Conservation (phyloP, 2,329 filamentous ascomycete species). For the Xylaria sp. region DNA sequence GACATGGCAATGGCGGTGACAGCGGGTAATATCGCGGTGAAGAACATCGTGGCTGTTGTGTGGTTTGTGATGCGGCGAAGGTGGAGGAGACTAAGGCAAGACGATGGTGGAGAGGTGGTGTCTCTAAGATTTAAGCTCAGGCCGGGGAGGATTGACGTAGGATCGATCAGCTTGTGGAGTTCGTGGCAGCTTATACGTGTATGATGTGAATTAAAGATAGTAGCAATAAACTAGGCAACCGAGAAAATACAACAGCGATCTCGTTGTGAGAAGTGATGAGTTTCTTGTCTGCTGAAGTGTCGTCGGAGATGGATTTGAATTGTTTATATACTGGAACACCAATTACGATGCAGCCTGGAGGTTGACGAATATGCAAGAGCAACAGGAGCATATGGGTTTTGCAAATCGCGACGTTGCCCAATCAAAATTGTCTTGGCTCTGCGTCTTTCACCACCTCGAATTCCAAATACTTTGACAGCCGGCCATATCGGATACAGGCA, state of each 20-base stretch:
- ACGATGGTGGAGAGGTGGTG: not conserved
- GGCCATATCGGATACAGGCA: constrained; percentile 18
- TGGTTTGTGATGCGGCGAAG: not conserved
- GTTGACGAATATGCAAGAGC: constrained; percentile 6
- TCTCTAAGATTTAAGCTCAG: constrained; percentile 1
- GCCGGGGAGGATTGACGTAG: not conserved
- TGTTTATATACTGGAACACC: constrained; percentile 9
- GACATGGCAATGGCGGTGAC: constrained; percentile 35
- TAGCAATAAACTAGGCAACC: not conserved
- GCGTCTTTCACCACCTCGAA: constrained; percentile 6
- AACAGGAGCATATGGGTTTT: not conserved
- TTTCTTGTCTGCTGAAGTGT: not conserved
- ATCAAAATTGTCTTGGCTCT: constrained; percentile 19
- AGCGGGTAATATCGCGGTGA: constrained; percentile 30
- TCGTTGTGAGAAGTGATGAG: not conserved
- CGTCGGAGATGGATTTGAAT: not conserved
- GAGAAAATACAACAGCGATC: not conserved
- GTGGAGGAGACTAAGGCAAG: not conserved
- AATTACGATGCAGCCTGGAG: constrained; percentile 23
- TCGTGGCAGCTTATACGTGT: constrained; percentile 8
- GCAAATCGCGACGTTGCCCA: constrained; percentile 15
- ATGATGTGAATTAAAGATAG: not conserved
- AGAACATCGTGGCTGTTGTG: constrained; percentile 28
- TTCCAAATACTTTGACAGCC: constrained; percentile 29
- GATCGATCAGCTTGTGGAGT: constrained; percentile 11